Conservation (phyloP, 2,329 filamentous ascomycete genomes). For the Domatiomyces catenatus region DNA sequence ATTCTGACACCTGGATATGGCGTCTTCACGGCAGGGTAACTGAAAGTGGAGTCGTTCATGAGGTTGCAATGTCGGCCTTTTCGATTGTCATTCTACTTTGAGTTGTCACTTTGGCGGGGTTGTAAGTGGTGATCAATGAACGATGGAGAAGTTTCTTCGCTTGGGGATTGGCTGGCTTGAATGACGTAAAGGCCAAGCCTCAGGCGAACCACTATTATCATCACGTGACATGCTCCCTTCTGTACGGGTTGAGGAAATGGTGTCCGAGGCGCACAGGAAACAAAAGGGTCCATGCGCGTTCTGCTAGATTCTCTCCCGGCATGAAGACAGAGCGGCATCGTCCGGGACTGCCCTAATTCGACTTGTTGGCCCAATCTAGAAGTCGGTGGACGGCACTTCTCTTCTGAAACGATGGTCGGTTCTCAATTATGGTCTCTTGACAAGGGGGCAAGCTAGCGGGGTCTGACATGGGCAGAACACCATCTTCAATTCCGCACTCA, state of each 20-base stretch:
- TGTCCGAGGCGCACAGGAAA: neutral
- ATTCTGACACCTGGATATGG: no score
- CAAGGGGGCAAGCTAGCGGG: neutral
- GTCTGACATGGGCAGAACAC: slow-evolving; percentile 44
- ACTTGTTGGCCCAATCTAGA: neutral
- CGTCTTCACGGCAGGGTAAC: no score
- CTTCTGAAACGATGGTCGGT: neutral
- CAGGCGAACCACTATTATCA: no score
- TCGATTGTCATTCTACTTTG: no score
- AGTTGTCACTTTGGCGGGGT: no score
- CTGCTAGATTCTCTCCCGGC: neutral
- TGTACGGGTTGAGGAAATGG: neutral
- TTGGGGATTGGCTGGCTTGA: no score
- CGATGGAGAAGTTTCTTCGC: no score
- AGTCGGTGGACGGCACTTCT: neutral
- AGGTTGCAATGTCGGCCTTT: no score
- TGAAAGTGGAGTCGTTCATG: no score
- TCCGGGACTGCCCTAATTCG: neutral
- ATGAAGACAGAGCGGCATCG: neutral
- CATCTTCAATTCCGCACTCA: slow-evolving; percentile 70
- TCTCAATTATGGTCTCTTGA: neutral
- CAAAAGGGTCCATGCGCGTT: neutral
- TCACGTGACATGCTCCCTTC: no score
- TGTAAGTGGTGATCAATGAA: no score
- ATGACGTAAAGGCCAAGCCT: no score